Conservation (phyloP, 768 basidiomycete genomes). For the Rhodotorula babjevae region DNA sequence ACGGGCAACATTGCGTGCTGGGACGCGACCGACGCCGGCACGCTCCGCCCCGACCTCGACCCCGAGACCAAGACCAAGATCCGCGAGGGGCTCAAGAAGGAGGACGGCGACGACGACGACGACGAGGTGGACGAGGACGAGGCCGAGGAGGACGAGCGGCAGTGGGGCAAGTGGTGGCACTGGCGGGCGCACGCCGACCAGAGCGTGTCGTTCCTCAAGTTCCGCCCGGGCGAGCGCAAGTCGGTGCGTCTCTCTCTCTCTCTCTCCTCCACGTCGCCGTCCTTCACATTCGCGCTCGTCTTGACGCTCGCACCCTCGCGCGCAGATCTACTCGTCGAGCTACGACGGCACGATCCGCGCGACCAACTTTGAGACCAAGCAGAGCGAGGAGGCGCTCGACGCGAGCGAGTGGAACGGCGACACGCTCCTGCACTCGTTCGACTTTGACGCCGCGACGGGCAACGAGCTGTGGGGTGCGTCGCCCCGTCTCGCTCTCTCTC, state of each 20-base stretch:
- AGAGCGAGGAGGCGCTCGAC: slow-evolving; percentile 48
- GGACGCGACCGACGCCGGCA: slow-evolving; percentile 45
- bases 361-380: slow-evolving; percentile 45
- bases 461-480: slow-evolving; percentile 45
- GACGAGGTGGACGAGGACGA: slow-evolving; percentile 37
- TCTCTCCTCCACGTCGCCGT: no score
- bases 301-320: neutral
- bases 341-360: slow-evolving; percentile 51
- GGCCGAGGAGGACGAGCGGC: slow-evolving; percentile 30
- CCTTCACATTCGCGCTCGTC: neutral
- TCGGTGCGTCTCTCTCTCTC: slow-evolving; percentile 42
- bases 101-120: slow-evolving; percentile 25
- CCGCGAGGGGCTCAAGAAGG: slow-evolving; percentile 7
- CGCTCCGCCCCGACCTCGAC: neutral
- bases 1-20: slow-evolving; percentile 42
- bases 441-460: slow-evolving; percentile 45
- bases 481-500: neutral
- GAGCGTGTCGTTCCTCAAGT: slow-evolving; percentile 47
- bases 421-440: slow-evolving; percentile 49
- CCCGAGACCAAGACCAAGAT: neutral
- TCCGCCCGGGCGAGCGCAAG: slow-evolving; percentile 46
- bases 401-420: slow-evolving; percentile 40
- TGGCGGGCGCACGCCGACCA: slow-evolving; percentile 47
- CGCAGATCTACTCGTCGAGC: slow-evolving; percentile 47
- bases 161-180: slow-evolving; percentile 32